Evolutionary conservation across 768 basidiomycete species (phyloP).

Genomic region (Termitomyces sp.): DNA sequence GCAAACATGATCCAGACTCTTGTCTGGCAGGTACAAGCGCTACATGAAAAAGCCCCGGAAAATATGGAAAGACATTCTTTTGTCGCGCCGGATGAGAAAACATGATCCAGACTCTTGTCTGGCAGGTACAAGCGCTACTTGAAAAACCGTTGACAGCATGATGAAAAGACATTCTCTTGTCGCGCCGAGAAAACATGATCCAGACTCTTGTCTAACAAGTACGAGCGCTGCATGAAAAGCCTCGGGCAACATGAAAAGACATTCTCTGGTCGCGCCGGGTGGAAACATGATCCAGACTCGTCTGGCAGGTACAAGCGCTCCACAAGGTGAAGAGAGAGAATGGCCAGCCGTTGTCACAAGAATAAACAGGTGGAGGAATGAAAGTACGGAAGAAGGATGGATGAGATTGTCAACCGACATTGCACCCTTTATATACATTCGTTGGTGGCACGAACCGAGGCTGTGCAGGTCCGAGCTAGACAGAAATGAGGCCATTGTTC

Average conservation of each 20-base stretch:
- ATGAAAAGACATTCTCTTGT: not conserved
- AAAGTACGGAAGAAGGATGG: not conserved
- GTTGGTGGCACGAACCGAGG: not conserved
- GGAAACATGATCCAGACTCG: constrained; percentile 2
- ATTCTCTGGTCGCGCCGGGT: not conserved
- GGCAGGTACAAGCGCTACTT: constrained; percentile 7
- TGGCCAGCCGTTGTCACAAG: not conserved
- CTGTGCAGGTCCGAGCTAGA: not conserved
- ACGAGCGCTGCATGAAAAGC: constrained; percentile 1
- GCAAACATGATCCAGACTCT: constrained; percentile 4
- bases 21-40: constrained; percentile 7
- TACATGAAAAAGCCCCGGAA: constrained; percentile 1
- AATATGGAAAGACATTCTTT: not conserved
- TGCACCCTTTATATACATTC: not conserved
- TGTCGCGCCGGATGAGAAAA: not conserved
- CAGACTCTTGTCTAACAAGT: constrained; percentile 3
- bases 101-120: constrained; percentile 7
- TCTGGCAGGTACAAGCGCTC: constrained; percentile 4
- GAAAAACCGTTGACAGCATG: not conserved
- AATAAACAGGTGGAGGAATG: not conserved
- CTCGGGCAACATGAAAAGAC: not conserved
- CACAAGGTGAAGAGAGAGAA: not conserved
- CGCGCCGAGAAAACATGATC: not conserved
- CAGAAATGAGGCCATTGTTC: not conserved
- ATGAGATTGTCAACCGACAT: not conserved